Conservation (phyloP, 176 grass and related monocot genomes). For the Cenchrus fungigraminus region DNA sequence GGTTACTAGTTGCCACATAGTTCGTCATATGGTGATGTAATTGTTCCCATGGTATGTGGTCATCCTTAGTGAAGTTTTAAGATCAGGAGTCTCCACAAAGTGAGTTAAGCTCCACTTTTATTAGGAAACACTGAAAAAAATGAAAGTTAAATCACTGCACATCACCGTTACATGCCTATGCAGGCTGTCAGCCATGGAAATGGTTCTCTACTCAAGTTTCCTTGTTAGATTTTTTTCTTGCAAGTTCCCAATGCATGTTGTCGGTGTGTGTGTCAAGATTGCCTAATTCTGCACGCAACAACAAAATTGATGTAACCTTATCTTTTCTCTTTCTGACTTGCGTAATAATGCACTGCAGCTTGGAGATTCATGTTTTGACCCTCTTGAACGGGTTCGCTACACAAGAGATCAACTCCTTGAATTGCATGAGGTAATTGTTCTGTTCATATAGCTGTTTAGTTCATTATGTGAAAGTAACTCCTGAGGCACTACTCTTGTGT, state of each 20-base stretch:
- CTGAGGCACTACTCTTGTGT: background rate
- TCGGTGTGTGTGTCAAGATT: background rate
- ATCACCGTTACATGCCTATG: background rate
- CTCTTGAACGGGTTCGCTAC: slow-evolving; percentile 53
- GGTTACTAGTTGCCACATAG: background rate
- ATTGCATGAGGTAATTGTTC: slow-evolving; percentile 60
- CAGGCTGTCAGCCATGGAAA: background rate
- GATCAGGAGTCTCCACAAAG: background rate
- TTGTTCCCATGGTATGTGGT: background rate
- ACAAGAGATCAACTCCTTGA: slow-evolving; percentile 75
- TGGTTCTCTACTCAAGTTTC: background rate
- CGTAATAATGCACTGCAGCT: slow-evolving; percentile 36
- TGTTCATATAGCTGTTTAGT: background rate
- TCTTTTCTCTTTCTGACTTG: slow-evolving; percentile 9
- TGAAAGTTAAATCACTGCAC: background rate
- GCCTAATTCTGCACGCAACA: background rate
- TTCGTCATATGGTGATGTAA: background rate
- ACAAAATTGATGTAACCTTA: background rate
- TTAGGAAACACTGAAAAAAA: slow-evolving; percentile 1
- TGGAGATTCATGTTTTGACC: slow-evolving; percentile 60
- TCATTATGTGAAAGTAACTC: background rate
- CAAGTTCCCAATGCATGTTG: background rate
- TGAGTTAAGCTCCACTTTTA: background rate
- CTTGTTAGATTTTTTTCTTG: background rate
- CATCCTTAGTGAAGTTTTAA: background rate